Conservation (phyloP, 2,329 filamentous ascomycete species). For the Sporothrix inflata region DNA sequence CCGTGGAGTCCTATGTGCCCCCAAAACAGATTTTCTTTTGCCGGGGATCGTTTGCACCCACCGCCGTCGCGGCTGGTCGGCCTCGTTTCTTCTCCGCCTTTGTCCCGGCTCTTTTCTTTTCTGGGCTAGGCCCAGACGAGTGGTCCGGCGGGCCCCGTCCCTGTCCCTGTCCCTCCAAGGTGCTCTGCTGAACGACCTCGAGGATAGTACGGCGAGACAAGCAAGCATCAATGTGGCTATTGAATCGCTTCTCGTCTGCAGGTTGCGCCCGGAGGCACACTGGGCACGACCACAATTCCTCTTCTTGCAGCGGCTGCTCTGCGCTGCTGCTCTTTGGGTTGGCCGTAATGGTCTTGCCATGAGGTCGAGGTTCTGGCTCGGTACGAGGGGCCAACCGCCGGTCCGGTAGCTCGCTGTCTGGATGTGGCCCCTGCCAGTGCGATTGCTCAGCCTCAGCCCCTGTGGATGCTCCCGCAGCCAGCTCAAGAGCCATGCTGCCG, state of each 20-base stretch:
- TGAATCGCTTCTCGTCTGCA: slow-evolving; percentile 77
- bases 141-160: slow-evolving; percentile 30
- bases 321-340: slow-evolving; percentile 45
- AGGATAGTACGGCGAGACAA: slow-evolving; percentile 84
- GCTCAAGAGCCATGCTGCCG: slow-evolving; percentile 21
- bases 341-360: slow-evolving; percentile 57
- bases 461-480: neutral
- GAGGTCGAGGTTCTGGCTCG: slow-evolving; percentile 40
- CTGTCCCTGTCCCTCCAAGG: slow-evolving; percentile 35
- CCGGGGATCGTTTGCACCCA: slow-evolving; percentile 45
- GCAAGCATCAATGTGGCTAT: slow-evolving; percentile 90
- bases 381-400: slow-evolving; percentile 26
- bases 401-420: neutral
- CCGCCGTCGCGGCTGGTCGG: slow-evolving; percentile 34
- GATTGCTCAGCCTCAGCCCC: neutral
- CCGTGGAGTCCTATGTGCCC: neutral
- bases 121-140: slow-evolving; percentile 38
- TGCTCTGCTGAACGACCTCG: slow-evolving; percentile 70
- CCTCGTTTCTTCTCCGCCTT: slow-evolving; percentile 46
- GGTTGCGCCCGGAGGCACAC: slow-evolving; percentile 79
- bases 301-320: slow-evolving; percentile 40
- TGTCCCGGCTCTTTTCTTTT: slow-evolving; percentile 44
- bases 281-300: slow-evolving; percentile 79
- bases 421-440: neutral
- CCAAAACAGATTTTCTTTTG: slow-evolving; percentile 60